phyloP scores from a whole-genome alignment of 2,329 filamentous ascomycete species.

The Epicoccum nigrum region DNA sequence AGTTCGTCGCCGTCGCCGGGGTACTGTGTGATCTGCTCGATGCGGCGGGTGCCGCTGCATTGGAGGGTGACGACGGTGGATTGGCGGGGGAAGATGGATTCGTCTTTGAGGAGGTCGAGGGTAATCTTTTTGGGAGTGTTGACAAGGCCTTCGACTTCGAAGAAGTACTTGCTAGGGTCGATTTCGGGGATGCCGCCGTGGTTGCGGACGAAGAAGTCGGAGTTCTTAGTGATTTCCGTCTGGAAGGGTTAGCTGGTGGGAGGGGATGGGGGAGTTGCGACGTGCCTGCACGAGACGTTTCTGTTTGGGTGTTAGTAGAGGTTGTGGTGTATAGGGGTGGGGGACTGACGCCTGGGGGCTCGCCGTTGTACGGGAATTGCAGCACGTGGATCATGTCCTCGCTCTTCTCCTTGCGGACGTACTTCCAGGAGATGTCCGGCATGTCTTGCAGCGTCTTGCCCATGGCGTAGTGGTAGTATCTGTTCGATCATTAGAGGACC shows the following conservation, averaged over 20 bases:
- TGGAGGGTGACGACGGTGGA: slow-evolving; percentile 67
- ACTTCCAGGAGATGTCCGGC: slow-evolving; percentile 61
- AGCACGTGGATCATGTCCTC: slow-evolving; percentile 56
- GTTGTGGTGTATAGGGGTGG: neutral
- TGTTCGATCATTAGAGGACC: slow-evolving; percentile 6
- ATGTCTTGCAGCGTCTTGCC: slow-evolving; percentile 50
- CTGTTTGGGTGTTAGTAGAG: slow-evolving; percentile 21
- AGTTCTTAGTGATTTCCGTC: slow-evolving; percentile 66
- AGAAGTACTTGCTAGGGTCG: slow-evolving; percentile 59
- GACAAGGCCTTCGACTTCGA: slow-evolving; percentile 67
- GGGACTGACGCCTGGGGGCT: slow-evolving; percentile 45
- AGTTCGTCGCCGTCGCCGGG: slow-evolving; percentile 71
- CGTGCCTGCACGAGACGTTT: slow-evolving; percentile 59
- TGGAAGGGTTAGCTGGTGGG: slow-evolving; percentile 19
- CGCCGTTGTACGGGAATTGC: slow-evolving; percentile 57
- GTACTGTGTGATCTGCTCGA: slow-evolving; percentile 71
- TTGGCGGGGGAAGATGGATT: slow-evolving; percentile 64
- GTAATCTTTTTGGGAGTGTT: slow-evolving; percentile 63
- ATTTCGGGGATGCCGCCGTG: slow-evolving; percentile 74
- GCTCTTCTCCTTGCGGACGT: slow-evolving; percentile 53
- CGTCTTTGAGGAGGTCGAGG: slow-evolving; percentile 65
- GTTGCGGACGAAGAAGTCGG: slow-evolving; percentile 71
- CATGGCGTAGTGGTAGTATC: slow-evolving; percentile 53
- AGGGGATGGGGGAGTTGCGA: neutral
- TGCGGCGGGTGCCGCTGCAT: slow-evolving; percentile 71